These are phyloP conservation scores for Jatropha podagrica DNA, from an alignment of 441 rosid species.

Conservation along the genomic window DNA sequence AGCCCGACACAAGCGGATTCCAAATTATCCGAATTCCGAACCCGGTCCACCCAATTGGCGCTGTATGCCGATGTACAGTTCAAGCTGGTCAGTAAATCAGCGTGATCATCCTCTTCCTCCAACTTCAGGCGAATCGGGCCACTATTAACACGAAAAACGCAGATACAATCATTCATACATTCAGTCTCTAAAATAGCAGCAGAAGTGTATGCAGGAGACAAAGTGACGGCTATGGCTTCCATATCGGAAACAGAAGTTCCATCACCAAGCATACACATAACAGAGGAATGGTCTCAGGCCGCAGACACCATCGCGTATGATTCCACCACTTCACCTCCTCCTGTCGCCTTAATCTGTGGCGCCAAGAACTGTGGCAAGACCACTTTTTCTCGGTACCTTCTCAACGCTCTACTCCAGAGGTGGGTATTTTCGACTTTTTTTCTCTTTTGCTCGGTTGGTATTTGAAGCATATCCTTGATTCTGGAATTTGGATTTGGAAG, in stretches of 20 bases:
- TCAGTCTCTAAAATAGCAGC: neutral
- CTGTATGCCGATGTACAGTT: too few relatives aligned
- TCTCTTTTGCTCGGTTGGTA: neutral
- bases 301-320: slow-evolving; percentile 51
- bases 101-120: neutral
- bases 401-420: slow-evolving; percentile 78
- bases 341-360: slow-evolving; percentile 65
- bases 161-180: neutral
- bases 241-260: slow-evolving; percentile 25
- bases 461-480: neutral
- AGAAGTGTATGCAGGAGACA: neutral
- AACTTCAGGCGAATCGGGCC: neutral
- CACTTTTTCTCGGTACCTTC: slow-evolving; percentile 81
- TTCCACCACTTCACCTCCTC: slow-evolving; percentile 52
- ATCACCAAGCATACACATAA: slow-evolving; percentile 40
- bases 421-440: neutral
- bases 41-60: too few relatives aligned
- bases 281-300: slow-evolving; percentile 74
- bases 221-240: slow-evolving; percentile 23
- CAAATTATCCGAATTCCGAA: neutral
- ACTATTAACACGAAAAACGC: neutral
- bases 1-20: too few relatives aligned
- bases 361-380: slow-evolving; percentile 83
- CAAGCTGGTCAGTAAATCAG: neutral
- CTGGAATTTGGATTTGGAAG: neutral